Conservation (phyloP, 257 asterid species). For the Solanum habrochaites region DNA sequence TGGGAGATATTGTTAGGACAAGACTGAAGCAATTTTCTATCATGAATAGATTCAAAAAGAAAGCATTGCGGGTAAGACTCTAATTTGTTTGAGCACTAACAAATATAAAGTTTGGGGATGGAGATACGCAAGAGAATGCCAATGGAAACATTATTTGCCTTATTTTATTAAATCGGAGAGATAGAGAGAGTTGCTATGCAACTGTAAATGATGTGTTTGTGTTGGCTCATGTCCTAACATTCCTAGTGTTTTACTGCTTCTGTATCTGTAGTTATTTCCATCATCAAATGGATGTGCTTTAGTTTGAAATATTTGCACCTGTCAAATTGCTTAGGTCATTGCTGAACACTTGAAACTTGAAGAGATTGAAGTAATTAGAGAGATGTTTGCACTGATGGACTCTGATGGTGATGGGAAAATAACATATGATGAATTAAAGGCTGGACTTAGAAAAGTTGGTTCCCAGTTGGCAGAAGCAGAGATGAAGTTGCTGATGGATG, state of each 20-base stretch:
- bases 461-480: slow-evolving; percentile 97
- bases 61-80: slow-evolving; percentile 73
- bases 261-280: not conserved
- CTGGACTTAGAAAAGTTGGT: slow-evolving; percentile 86
- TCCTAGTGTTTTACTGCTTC: not conserved
- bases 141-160: not conserved
- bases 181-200: not conserved
- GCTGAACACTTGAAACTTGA: slow-evolving; percentile 84
- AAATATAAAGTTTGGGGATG: not conserved
- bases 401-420: slow-evolving; percentile 88
- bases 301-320: not conserved
- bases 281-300: not conserved
- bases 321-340: slow-evolving; percentile 46
- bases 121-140: not conserved
- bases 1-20: slow-evolving; percentile 85
- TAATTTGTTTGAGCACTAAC: not conserved
- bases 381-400: slow-evolving; percentile 93
- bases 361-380: slow-evolving; percentile 91
- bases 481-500: slow-evolving; percentile 94
- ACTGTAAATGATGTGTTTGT: not conserved
- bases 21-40: slow-evolving; percentile 79
- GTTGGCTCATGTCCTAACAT: not conserved
- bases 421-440: slow-evolving; percentile 71
- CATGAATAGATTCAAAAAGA: slow-evolving; percentile 89
- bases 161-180: not conserved